Evolutionary conservation across 352 stramenopile genomes (phyloP), one percentile per base, ranked within the genome.

Genomic region (Phytophthora citricola): DNA sequence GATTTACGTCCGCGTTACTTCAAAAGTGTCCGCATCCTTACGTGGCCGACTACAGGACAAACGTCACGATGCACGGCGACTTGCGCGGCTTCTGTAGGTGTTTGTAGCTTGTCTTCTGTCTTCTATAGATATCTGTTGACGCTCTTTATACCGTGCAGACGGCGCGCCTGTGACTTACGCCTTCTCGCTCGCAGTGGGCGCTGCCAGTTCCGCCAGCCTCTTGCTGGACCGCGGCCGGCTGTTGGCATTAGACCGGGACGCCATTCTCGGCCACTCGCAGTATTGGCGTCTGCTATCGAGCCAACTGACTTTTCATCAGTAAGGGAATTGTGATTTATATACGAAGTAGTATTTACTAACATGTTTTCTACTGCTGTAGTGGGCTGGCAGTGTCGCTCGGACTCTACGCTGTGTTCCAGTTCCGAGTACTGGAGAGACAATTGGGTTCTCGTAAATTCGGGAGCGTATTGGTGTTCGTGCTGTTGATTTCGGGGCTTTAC

Each of bases 381-480:
- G 88, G 88, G 7, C 63, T 96, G 22, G 85, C 84, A 0, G 86
- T 87, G 36, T 89, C 86, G 1, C 78, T 96, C 48, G 88, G 88
- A 6, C 75, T 96, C 41, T 96, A 96, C 55, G 71, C 89, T 45
- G 78, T 96, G 58, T 96, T 93, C 76, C 85, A 94, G 75, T 94
- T 91, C 69, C 85, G 88, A 44, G 72, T 94, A 22, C 65, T 96
- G 17, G 88, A 96, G 63, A 78, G 88, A 2, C 72, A 94, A 71
- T 80, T 96, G 83, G 88, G 88, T 11, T 94, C 88, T 57, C 83
- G 87, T 50, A 96, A 96, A 59, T 96, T 94, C 53, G 86, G 88
- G 29, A 94, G 85, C 55, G 40, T 92, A 6, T 31, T 90, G 15
- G 67, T 93, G 41, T 94, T 91, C 45, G 66, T 91, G 26, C 62